These are phyloP conservation scores for Aleurites moluccanus DNA, from an alignment of 441 rosid genomes.

Conservation along the genomic window DNA sequence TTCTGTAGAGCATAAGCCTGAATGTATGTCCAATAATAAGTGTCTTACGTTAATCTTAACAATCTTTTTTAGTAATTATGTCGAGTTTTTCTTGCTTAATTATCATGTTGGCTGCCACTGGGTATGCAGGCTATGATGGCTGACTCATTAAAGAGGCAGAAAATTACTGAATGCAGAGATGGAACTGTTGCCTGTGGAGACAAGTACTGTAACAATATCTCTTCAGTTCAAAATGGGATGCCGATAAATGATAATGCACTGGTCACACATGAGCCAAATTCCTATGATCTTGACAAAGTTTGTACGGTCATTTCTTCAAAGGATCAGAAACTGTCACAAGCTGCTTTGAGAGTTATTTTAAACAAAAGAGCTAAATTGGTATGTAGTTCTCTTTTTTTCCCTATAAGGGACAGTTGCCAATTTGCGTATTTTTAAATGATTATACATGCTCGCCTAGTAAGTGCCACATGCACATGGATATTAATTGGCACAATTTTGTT, in stretches of 20 bases:
- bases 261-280: constrained; percentile 31
- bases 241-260: constrained; percentile 24
- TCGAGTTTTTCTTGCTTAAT: not conserved
- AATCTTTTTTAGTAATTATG: not conserved
- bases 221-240: constrained; percentile 22
- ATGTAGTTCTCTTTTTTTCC: constrained; percentile 14
- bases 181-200: constrained; percentile 31
- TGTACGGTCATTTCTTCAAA: constrained; percentile 40
- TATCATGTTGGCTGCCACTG: constrained; percentile 14
- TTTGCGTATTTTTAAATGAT: not conserved
- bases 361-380: constrained; percentile 73
- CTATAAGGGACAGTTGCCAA: not conserved
- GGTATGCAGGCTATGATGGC: constrained; percentile 30
- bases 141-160: constrained; percentile 19
- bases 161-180: constrained; percentile 28
- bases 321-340: constrained; percentile 46
- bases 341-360: constrained; percentile 53
- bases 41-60: not conserved
- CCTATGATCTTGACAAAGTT: constrained; percentile 40
- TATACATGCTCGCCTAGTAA: not conserved
- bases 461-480: not conserved
- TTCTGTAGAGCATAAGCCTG: too few species aligned
- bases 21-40: not conserved
- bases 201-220: constrained; percentile 20
- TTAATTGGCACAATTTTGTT: not conserved